phyloP scores from a whole-genome alignment of 2,329 filamentous ascomycete species.

The Fusarium piperis region DNA sequence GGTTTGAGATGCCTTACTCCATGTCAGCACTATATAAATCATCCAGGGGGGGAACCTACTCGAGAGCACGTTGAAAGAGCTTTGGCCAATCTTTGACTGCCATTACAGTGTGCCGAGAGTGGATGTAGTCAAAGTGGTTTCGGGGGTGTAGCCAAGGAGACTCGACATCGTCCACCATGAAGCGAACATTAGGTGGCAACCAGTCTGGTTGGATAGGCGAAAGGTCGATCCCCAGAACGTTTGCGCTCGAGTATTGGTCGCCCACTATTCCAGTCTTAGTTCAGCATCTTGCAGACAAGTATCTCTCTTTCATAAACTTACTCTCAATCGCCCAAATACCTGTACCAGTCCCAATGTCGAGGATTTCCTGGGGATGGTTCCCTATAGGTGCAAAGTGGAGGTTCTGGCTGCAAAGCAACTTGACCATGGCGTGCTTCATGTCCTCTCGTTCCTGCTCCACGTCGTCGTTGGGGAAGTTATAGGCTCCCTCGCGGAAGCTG shows the following conservation, averaged over 20 bases:
- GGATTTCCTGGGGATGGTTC: conserved; percentile 57
- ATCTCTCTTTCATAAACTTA: conserved; percentile 33
- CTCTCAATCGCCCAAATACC: conserved; percentile 69
- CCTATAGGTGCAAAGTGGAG: conserved; percentile 64
- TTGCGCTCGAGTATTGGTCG: conserved; percentile 54
- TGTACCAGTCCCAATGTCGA: conserved; percentile 69
- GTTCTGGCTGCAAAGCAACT: conserved; percentile 57
- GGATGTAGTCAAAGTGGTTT: conserved; percentile 69
- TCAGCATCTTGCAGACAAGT: background rate
- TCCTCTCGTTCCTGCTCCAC: conserved; percentile 67
- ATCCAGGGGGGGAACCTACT: conserved; percentile 22
- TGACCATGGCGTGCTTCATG: conserved; percentile 64
- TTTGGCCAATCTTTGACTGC: conserved; percentile 65
- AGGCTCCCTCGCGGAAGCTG: conserved; percentile 62
- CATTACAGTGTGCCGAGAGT: conserved; percentile 66
- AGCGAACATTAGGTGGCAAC: conserved; percentile 65
- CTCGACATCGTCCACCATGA: conserved; percentile 68
- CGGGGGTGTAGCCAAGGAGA: conserved; percentile 63
- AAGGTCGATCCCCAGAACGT: conserved; percentile 57
- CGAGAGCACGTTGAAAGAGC: conserved; percentile 51
- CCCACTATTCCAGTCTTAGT: conserved; percentile 52
- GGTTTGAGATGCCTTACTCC: conserved; percentile 58
- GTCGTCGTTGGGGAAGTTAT: conserved; percentile 70
- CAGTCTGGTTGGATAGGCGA: conserved; percentile 61
- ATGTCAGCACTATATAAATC: background rate